These are phyloP conservation scores for Coffea eugenioides DNA, from an alignment of 257 asterid genomes.

Conservation along the genomic window DNA sequence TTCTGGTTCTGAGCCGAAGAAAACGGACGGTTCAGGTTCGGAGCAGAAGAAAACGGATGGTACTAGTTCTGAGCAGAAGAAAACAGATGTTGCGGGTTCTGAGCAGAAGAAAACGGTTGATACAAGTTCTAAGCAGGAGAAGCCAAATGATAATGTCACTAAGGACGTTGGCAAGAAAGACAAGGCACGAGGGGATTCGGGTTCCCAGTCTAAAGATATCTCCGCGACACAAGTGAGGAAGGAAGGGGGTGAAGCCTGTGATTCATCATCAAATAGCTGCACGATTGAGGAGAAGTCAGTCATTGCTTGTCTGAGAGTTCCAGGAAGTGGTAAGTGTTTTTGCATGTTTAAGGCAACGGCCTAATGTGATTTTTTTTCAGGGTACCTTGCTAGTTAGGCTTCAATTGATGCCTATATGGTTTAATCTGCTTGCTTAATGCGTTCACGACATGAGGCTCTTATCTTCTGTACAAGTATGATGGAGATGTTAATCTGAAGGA, in stretches of 20 bases:
- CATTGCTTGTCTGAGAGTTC: constrained; percentile 88
- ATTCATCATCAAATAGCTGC: constrained; percentile 71
- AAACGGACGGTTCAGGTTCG: background rate
- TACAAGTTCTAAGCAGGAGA: constrained; percentile 3
- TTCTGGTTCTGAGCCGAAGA: background rate
- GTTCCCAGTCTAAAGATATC: constrained; percentile 29
- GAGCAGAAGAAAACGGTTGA: background rate
- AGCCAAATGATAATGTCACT: constrained; percentile 14
- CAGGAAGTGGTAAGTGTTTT: constrained; percentile 68
- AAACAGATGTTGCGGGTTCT: background rate
- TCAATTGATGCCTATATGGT: background rate
- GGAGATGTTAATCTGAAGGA: background rate
- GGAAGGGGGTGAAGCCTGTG: constrained; percentile 58
- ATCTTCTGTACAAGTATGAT: background rate
- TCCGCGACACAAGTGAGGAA: constrained; percentile 28
- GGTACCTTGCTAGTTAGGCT: background rate
- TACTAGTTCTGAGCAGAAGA: constrained; percentile 15
- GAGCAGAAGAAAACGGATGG: constrained; percentile 19
- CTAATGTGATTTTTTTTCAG: background rate
- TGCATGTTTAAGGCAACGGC: background rate
- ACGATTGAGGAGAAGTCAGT: constrained; percentile 54
- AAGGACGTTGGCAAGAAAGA: constrained; percentile 33
- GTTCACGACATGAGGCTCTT: background rate
- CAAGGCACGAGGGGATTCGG: constrained; percentile 23
- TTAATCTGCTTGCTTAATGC: background rate